phyloP scores from a whole-genome alignment of 2,329 filamentous ascomycete species.

The Magnaporthiopsis incrustans region DNA sequence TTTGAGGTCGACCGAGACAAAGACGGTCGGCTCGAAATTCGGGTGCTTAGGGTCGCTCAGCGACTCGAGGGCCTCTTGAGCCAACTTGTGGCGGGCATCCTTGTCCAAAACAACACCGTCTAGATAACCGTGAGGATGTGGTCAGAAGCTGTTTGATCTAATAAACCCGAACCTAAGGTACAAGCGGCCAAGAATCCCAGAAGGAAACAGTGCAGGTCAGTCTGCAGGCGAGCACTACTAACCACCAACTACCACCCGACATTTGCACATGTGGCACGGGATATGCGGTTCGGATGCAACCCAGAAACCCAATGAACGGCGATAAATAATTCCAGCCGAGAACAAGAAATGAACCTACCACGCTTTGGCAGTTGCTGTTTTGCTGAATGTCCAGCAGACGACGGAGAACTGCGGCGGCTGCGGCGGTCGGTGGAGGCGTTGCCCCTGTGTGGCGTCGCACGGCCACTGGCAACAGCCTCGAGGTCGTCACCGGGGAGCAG shows the following conservation, averaged over 20 bases:
- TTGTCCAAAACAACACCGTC: conserved; percentile 6
- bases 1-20: conserved; percentile 32
- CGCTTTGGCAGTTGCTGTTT: background rate
- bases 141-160: conserved; percentile 8
- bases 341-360: background rate
- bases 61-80: conserved; percentile 28
- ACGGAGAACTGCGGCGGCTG: background rate
- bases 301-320: no score
- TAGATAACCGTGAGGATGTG: conserved; percentile 2
- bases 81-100: conserved; percentile 18
- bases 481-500: background rate
- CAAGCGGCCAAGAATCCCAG: background rate
- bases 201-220: background rate
- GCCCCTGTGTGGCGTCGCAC: background rate
- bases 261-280: background rate
- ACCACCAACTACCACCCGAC: background rate
- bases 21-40: conserved; percentile 38
- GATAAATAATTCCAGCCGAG: background rate
- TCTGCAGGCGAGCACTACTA: background rate
- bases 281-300: background rate
- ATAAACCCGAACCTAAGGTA: background rate
- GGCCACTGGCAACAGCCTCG: background rate
- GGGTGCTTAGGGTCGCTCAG: conserved; percentile 31
- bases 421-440: background rate
- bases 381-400: background rate